These are phyloP conservation scores for Fusarium sp. DNA, from an alignment of 2,329 filamentous ascomycete species.

Conservation along the genomic window DNA sequence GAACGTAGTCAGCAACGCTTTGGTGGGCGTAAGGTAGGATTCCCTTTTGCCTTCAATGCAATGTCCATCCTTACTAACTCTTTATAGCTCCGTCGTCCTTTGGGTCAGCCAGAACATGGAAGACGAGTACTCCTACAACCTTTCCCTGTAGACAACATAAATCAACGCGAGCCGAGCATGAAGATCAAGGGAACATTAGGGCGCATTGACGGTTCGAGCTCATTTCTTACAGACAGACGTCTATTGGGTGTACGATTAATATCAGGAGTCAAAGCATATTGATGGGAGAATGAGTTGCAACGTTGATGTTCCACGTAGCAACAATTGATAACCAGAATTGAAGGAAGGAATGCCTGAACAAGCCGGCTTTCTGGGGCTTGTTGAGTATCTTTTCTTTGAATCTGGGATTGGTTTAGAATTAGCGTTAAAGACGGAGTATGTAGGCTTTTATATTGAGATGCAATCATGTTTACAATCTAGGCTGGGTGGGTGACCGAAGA, in stretches of 20 bases:
- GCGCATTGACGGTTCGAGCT: constrained; percentile 21
- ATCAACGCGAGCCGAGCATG: constrained; percentile 6
- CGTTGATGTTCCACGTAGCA: background rate
- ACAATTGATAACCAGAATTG: constrained; percentile 1
- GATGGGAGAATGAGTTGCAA: constrained; percentile 12
- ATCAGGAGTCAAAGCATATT: constrained; percentile 5
- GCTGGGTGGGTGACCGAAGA: background rate
- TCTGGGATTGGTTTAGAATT: constrained; percentile 21
- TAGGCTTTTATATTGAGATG: constrained; percentile 5
- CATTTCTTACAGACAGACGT: background rate
- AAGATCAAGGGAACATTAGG: background rate
- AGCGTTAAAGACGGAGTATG: constrained; percentile 19
- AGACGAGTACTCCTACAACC: constrained; percentile 76
- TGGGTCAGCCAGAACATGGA: constrained; percentile 80
- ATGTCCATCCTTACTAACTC: constrained; percentile 26
- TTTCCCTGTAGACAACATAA: constrained; percentile 62
- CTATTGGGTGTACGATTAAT: constrained; percentile 34
- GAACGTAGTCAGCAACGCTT: constrained; percentile 73
- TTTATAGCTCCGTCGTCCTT: constrained; percentile 68
- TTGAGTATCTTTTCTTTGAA: constrained; percentile 10
- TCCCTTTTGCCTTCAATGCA: background rate
- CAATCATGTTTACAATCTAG: background rate
- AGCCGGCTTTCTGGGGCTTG: background rate
- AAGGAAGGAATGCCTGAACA: constrained; percentile 1
- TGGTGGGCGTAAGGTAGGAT: constrained; percentile 70